These are phyloP conservation scores for Stygiomarasmius scandens DNA, from an alignment of 1,284 basidiomycete species.

Conservation along the genomic window DNA sequence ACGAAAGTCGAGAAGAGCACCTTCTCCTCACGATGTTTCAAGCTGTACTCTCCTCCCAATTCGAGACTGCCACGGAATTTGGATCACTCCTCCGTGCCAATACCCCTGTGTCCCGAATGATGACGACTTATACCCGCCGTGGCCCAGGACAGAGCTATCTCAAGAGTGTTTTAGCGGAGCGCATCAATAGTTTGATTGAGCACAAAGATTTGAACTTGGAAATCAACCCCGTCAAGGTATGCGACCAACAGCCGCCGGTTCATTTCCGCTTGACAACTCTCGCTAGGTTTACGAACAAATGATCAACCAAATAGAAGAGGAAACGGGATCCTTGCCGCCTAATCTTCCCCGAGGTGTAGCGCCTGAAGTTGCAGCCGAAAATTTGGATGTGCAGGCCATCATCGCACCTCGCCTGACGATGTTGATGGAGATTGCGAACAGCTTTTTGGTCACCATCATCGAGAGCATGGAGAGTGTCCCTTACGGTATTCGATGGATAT, in stretches of 20 bases:
- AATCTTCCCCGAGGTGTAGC: slow-evolving; percentile 92
- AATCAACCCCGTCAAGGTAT: slow-evolving; percentile 96
- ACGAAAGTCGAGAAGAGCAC: slow-evolving; percentile 98
- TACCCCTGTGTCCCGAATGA: slow-evolving; percentile 99
- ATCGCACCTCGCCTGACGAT: slow-evolving; percentile 95
- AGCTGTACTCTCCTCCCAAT: slow-evolving; percentile 96
- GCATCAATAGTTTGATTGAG: slow-evolving; percentile 97
- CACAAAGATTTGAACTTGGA: slow-evolving; percentile 98
- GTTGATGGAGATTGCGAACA: slow-evolving; percentile 99
- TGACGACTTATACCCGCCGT: slow-evolving; percentile 98
- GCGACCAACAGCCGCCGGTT: slow-evolving; percentile 13
- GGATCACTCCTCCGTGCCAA: slow-evolving; percentile 96
- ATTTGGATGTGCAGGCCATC: slow-evolving; percentile 95
- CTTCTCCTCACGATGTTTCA: slow-evolving; percentile 98
- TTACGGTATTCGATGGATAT: slow-evolving; percentile 99
- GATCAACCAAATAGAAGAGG: slow-evolving; percentile 97
- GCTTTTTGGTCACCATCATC: slow-evolving; percentile 96
- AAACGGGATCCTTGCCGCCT: slow-evolving; percentile 87
- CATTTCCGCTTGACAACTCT: neutral
- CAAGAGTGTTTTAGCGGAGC: slow-evolving; percentile 93
- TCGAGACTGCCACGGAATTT: slow-evolving; percentile 98
- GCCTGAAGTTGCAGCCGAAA: slow-evolving; percentile 91
- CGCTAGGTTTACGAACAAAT: slow-evolving; percentile 93
- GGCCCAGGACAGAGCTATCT: slow-evolving; percentile 98
- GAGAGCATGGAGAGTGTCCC: slow-evolving; percentile 97